These are phyloP conservation scores for Zelopaecilomyces penicillatus DNA, from an alignment of 2,329 filamentous ascomycete species.

Conservation along the genomic window DNA sequence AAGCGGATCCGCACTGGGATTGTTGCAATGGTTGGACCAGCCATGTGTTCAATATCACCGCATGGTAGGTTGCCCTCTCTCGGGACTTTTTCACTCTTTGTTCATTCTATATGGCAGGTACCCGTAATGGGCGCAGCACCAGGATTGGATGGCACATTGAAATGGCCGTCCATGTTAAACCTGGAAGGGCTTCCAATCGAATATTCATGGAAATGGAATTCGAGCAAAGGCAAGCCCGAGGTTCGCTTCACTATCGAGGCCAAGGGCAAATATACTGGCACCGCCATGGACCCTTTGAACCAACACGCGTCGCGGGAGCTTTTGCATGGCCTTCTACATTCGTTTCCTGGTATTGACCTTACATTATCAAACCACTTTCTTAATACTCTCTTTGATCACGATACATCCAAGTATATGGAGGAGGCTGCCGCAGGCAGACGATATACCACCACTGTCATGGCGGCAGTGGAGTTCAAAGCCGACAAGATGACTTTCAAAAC, in stretches of 20 bases:
- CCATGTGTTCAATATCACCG: constrained; percentile 4
- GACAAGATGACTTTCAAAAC: too few relatives aligned
- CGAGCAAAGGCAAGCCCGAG: background rate
- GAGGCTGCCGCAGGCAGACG: background rate
- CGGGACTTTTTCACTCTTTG: background rate
- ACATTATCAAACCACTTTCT: background rate
- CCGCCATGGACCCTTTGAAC: constrained; percentile 1
- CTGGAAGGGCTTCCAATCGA: constrained; percentile 6
- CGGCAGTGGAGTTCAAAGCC: too few relatives aligned
- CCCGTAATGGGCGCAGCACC: constrained; percentile 1
- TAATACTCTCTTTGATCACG: too few relatives aligned
- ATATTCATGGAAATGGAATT: constrained; percentile 10
- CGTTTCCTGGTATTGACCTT: background rate
- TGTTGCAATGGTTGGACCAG: constrained; percentile 4
- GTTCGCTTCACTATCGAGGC: constrained; percentile 7
- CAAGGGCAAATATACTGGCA: background rate
- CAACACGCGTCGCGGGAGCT: constrained; percentile 1
- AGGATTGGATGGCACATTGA: background rate
- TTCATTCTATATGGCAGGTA: constrained; percentile 1
- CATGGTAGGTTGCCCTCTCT: constrained; percentile 2
- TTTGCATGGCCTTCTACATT: background rate
- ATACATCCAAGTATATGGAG: too few relatives aligned
- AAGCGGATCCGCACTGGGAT: background rate
- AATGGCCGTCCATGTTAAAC: background rate
- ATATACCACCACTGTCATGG: background rate